Base-by-base conservation (phyloP, 2,329 filamentous ascomycete species). In the Ophiostoma fasciatum region DNA sequence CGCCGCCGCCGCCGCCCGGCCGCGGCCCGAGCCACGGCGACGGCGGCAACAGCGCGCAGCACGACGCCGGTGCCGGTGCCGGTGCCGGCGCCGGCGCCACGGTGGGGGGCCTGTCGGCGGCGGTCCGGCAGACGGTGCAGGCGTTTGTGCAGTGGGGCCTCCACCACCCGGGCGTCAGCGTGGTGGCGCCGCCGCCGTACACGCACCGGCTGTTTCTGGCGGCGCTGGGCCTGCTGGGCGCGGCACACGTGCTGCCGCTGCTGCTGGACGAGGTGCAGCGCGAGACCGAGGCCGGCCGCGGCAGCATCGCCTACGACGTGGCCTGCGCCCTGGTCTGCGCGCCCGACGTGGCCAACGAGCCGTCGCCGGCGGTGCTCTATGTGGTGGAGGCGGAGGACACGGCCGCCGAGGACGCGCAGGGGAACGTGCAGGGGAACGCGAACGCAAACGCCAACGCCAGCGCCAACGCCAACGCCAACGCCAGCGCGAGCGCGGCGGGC, bases 181-280 rank as follows among this genome's bases (percentile, higher is more conserved):
- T 60, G 22, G 69, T 69, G 58, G n/a, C n/a, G n/a, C 71, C 71
- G 2, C 64, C 79, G 0, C 64, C 68, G 10, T 88, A 87, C 51
- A 82, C 78, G 0, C 79, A 85, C 49, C 72, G 77, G 5, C 76
- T 81, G 44, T 59, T 84, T 3, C 64, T 82, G 8, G 64, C 68
- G 0, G 72, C 68, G 0, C 54, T 72, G 25, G 67, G 69, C 37
- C 60, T 81, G 22, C 56, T 80, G 1, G 79, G 79, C 0, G 68
- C 77, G 0, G 68, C 63, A 39, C 61, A 65, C 5, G 57, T 82
- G 0, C 55, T 88, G 1, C 54, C 63, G 2, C 56, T 73, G 6
- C 68, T 88, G 17, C 50, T 83, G 10, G 74, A 83, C 7, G 80
- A 85, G 45, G 56, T 83, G 7, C 72, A 70, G 45, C 56, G 68